phyloP scores from a whole-genome alignment of 2,329 filamentous ascomycete genomes.

The Plectosphaerella plurivora region DNA sequence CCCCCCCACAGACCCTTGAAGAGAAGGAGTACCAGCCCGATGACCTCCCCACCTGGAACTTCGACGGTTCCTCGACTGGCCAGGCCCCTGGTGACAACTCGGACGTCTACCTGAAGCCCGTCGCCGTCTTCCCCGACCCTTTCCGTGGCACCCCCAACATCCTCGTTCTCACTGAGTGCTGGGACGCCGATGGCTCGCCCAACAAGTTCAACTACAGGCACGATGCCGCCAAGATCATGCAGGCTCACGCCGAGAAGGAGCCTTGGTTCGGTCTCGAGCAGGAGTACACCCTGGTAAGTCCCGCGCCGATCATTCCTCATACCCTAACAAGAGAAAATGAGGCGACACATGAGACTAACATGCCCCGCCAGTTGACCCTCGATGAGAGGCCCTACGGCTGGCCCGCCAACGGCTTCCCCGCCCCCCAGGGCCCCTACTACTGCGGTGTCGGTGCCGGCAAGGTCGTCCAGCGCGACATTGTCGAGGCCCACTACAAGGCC shows the following conservation, averaged over 20 bases:
- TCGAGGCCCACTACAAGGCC: slow-evolving; percentile 90
- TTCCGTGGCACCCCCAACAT: slow-evolving; percentile 90
- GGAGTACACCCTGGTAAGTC: slow-evolving; percentile 65
- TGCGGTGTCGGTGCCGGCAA: slow-evolving; percentile 89
- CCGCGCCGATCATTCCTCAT: slow-evolving; percentile 1
- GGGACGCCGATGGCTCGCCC: slow-evolving; percentile 87
- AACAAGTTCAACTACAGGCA: slow-evolving; percentile 99
- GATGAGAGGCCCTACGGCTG: slow-evolving; percentile 15
- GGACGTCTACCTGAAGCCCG: slow-evolving; percentile 92
- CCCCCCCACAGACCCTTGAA: slow-evolving; percentile 40
- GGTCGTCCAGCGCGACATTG: slow-evolving; percentile 96
- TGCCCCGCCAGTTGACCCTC: not conserved
- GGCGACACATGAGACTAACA: not conserved
- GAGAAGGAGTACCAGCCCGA: slow-evolving; percentile 45
- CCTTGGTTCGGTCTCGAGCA: slow-evolving; percentile 99
- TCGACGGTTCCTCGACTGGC: slow-evolving; percentile 77
- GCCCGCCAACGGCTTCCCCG: slow-evolving; percentile 71
- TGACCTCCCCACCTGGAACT: slow-evolving; percentile 53
- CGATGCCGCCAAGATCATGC: slow-evolving; percentile 86
- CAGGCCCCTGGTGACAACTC: slow-evolving; percentile 95
- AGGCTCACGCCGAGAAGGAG: slow-evolving; percentile 73
- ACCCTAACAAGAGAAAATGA: slow-evolving; percentile 45
- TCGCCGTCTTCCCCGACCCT: slow-evolving; percentile 85
- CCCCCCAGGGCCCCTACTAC: slow-evolving; percentile 91
- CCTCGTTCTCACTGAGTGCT: slow-evolving; percentile 91